Evolutionary conservation across 2,329 filamentous ascomycete genomes (phyloP), one percentile per base, ranked within the genome.

Genomic region (Pseudonectria foliicola): DNA sequence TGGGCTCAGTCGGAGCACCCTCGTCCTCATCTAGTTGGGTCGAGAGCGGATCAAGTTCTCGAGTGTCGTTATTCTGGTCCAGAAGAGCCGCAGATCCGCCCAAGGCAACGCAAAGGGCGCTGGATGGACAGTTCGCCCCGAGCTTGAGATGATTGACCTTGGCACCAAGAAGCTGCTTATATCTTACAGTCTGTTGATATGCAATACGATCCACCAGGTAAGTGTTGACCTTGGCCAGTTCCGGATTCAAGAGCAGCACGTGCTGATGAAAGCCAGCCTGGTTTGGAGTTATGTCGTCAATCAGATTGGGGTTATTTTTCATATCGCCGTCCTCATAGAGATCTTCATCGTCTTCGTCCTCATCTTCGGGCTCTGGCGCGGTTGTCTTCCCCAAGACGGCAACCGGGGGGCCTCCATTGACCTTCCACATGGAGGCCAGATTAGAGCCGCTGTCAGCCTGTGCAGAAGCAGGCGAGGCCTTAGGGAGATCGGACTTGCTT

Each of bases 161-260:
- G 42, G 71, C 66, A 25, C 77, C 80, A 21, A 90, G 67, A 12
- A 95, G 66, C 18, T 76, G 75, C 57, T 89, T 92, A 60, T 89
- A 94, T 36, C 88, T 77, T 39, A 78, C 68, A 30, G 82, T 67
- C 56, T 95, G 86, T 52, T 94, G 87, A 45, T 85, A 75, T 0
- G 84, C 85, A 46, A 95, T 83, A 29, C 88, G 80, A 21, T 92
- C 83, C 11, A 90, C 75, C 44, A 95, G 68, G 57, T 78, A 80
- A 23, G 52, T 62, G 48, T 73, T 70, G 4, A 52, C 70, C 7
- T 70, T 67, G 7, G 45, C 66, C 38, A 94, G 66, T 10, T 70
- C 64, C n/a, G 86, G 85, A 51, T 93, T 93, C 28, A 93, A 63
- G 39, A 75, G 71, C 29, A 78, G 63, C 13, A 90, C 74, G 52